Conservation (phyloP, 495 filamentous ascomycete species). For the Acidomyces sp. region DNA sequence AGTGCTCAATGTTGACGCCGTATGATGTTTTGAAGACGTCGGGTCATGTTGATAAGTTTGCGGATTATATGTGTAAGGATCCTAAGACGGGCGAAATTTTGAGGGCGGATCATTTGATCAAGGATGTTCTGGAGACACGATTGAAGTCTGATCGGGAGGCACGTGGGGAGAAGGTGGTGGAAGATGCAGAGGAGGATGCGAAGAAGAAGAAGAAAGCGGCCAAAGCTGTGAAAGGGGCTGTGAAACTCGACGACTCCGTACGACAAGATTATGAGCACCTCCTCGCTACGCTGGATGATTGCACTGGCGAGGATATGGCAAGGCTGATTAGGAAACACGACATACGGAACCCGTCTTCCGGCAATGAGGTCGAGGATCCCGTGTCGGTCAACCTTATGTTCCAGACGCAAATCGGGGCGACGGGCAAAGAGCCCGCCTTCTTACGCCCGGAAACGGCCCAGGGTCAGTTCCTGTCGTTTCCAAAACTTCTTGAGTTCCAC, state of each 20-base stretch:
- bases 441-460: conserved; percentile 58
- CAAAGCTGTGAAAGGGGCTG: conserved; percentile 38
- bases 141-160: conserved; percentile 49
- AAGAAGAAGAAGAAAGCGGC: conserved; percentile 52
- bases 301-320: conserved; percentile 52
- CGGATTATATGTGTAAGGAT: conserved; percentile 99
- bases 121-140: conserved; percentile 75
- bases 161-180: conserved; percentile 49
- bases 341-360: conserved; percentile 50
- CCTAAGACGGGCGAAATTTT: conserved; percentile 94
- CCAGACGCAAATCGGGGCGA: conserved; percentile 56
- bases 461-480: conserved; percentile 64
- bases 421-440: conserved; percentile 49
- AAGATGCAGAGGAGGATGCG: conserved; percentile 29
- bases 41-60: conserved; percentile 95
- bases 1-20: conserved; percentile 41
- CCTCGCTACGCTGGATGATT: conserved; percentile 60
- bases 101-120: conserved; percentile 87
- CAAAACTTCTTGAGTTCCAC: conserved; percentile 68
- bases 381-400: conserved; percentile 67
- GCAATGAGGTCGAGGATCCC: conserved; percentile 47
- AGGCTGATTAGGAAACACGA: conserved; percentile 52
- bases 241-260: conserved; percentile 51
- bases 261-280: conserved; percentile 55
- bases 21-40: conserved; percentile 87